A percentile compares a stretch with the other conserved stretches of the same genome.
Evolutionary conservation across 768 basidiomycete species (phyloP).

Genomic region (Clavulina sp.): DNA sequence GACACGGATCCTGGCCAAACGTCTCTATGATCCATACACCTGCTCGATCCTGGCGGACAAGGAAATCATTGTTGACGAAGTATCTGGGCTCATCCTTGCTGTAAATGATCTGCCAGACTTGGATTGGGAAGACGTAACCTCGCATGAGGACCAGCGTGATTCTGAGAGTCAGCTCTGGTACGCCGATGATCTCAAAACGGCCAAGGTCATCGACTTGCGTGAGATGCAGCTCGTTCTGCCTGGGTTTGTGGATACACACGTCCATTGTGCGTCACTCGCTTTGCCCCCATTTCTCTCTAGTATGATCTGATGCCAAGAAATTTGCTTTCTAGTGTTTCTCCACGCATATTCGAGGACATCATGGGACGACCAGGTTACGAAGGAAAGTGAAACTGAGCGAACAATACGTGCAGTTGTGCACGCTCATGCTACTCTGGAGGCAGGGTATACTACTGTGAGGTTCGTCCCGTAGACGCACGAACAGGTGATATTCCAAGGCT

Average conservation of each 20-base stretch:
- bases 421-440: conserved; percentile 37
- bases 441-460: conserved; percentile 49
- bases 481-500: neutral
- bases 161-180: no score
- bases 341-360: conserved; percentile 41
- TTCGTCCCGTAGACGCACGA: no score
- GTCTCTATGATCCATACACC: neutral
- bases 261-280: conserved; percentile 30
- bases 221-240: conserved; percentile 34
- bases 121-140: no score
- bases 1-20: neutral
- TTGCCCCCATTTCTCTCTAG: neutral
- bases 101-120: no score
- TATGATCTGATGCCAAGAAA: neutral
- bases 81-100: no score
- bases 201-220: conserved; percentile 32
- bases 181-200: no score
- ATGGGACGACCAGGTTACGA: conserved; percentile 45
- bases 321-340: conserved; percentile 30
- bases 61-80: no score
- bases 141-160: no score
- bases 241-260: conserved; percentile 40
- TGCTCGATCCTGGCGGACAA: no score
- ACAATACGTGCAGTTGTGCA: conserved; percentile 44
- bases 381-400: conserved; percentile 39